phyloP scores from a whole-genome alignment of 75 land plant species.

The Cupressus sempervirens region DNA sequence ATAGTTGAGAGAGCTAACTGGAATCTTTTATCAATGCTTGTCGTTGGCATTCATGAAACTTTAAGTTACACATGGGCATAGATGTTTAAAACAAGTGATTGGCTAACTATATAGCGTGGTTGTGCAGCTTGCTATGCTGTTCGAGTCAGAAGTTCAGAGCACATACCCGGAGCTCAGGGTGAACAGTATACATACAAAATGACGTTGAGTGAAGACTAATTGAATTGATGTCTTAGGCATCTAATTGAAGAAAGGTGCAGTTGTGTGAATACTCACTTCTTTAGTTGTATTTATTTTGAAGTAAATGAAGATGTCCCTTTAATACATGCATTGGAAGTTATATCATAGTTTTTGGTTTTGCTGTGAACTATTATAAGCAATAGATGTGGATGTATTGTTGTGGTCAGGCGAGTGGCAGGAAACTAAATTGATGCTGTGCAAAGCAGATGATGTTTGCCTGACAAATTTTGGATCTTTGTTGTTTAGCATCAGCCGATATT shows the following conservation, averaged over 20 bases:
- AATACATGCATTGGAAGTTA: neutral
- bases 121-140: constrained; percentile 3
- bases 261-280: neutral
- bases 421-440: neutral
- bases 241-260: neutral
- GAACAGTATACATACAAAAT: neutral
- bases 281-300: neutral
- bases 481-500: too few species aligned
- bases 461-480: too few species aligned
- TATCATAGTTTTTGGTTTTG: neutral
- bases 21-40: neutral
- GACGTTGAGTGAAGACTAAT: neutral
- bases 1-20: neutral
- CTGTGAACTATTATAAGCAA: neutral
- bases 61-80: neutral
- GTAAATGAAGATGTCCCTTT: neutral
- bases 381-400: neutral
- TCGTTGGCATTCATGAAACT: neutral
- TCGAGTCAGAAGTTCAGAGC: constrained; percentile 1
- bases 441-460: too few species aligned
- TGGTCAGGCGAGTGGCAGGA: neutral
- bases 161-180: neutral
- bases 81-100: neutral
- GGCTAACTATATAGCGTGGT: neutral
- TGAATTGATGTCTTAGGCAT: neutral